These are phyloP conservation scores for Stevia rebaudiana DNA, from an alignment of 140 eudicot species.

Conservation along the genomic window DNA sequence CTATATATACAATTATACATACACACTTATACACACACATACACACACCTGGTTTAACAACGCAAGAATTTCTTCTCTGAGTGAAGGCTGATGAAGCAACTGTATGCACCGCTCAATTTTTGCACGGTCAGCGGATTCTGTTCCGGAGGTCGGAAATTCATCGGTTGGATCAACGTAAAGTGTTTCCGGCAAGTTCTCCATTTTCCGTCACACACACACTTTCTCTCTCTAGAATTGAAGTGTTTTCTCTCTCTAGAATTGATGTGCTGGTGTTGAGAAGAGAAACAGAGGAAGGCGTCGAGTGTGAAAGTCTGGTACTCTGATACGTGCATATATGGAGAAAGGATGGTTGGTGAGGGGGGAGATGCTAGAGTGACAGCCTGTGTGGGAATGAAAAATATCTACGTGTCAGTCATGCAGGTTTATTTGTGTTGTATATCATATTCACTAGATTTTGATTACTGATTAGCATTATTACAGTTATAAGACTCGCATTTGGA, in stretches of 20 bases:
- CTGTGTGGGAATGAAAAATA: neutral
- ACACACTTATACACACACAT: neutral
- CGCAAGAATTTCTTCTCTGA: constrained; percentile 28
- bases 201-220: constrained; percentile 4
- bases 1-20: too few relatives aligned
- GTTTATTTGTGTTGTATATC: constrained; percentile 4
- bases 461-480: too few relatives aligned
- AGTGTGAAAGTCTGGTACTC: too few relatives aligned
- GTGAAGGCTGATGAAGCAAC: constrained; percentile 24
- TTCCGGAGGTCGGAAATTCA: neutral
- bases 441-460: constrained; percentile 8
- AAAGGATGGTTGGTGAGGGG: constrained; percentile 6
- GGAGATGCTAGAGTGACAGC: constrained; percentile 13
- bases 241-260: constrained; percentile 12
- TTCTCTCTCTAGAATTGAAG: neutral
- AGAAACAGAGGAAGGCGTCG: neutral
- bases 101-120: constrained; percentile 18
- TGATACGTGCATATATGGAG: constrained; percentile 16
- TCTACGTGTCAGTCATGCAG: constrained; percentile 10
- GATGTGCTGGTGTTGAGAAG: neutral
- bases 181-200: constrained; percentile 38
- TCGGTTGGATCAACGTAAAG: constrained; percentile 23
- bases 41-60: constrained; percentile 23
- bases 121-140: neutral
- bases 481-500: neutral